phyloP scores from a whole-genome alignment of 768 basidiomycete species.

The Russula emetica region DNA sequence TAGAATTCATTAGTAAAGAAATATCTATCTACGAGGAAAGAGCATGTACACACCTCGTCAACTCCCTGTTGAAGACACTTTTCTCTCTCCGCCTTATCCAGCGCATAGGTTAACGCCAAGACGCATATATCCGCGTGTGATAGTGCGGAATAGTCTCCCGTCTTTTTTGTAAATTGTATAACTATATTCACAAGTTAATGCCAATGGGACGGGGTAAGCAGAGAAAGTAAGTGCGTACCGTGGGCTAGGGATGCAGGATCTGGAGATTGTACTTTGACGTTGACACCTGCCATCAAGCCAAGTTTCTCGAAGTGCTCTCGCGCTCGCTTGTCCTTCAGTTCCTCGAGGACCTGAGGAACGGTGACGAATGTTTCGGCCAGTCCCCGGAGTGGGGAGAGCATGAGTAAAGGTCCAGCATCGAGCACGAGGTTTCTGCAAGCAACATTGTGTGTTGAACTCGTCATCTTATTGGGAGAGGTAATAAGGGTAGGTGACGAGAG shows the following conservation, averaged over 20 bases:
- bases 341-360: constrained; percentile 84
- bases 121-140: constrained; percentile 89
- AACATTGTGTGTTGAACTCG: constrained; percentile 32
- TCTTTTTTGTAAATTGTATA: constrained; percentile 88
- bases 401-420: constrained; percentile 90
- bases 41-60: constrained; percentile 30
- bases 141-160: constrained; percentile 91
- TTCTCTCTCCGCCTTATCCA: constrained; percentile 53
- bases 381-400: constrained; percentile 83
- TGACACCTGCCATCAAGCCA: constrained; percentile 69
- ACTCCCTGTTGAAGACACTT: constrained; percentile 29
- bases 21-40: not conserved
- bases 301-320: constrained; percentile 82
- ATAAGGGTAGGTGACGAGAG: not conserved
- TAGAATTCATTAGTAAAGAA: not conserved
- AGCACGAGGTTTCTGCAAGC: constrained; percentile 79
- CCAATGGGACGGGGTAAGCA: constrained; percentile 1
- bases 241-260: constrained; percentile 63
- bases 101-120: constrained; percentile 78
- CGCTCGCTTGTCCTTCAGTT: constrained; percentile 84
- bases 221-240: constrained; percentile 39
- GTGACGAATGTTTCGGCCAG: constrained; percentile 83
- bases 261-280: constrained; percentile 65
- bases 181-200: constrained; percentile 47
- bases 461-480: constrained; percentile 19